Evolutionary conservation across 1,284 basidiomycete genomes (phyloP).

Genomic region (Fomitopsis palustris): DNA sequence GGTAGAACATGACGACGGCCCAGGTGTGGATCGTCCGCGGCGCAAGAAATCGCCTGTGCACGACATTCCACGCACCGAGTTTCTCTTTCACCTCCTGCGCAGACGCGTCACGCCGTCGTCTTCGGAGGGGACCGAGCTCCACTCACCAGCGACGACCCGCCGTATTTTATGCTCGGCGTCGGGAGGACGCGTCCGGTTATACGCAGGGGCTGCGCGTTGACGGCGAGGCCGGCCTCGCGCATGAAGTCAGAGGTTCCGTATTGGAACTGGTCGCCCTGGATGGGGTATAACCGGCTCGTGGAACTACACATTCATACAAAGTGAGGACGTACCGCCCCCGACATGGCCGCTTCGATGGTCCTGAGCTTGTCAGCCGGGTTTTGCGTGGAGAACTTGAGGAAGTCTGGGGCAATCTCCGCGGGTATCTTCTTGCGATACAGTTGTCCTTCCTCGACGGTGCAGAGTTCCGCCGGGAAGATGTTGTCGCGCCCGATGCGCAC

Average conservation of each 20-base stretch:
- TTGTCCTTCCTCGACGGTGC: conserved; percentile 42
- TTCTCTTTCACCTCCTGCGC: neutral
- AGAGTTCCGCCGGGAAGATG: conserved; percentile 48
- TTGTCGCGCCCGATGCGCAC: conserved; percentile 29
- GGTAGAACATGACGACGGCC: conserved; percentile 31
- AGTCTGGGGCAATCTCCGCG: conserved; percentile 32
- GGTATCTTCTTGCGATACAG: conserved; percentile 44
- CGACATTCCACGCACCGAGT: conserved; percentile 33
- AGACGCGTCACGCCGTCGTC: conserved; percentile 10
- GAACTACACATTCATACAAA: neutral
- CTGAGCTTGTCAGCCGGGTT: conserved; percentile 34
- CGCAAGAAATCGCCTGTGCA: conserved; percentile 20
- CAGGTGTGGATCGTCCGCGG: conserved; percentile 12
- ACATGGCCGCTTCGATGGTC: conserved; percentile 32
- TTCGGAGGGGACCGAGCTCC: neutral
- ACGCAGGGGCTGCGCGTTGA: conserved; percentile 22
- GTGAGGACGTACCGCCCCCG: conserved; percentile 17
- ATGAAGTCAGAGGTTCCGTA: conserved; percentile 34
- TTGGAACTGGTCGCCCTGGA: conserved; percentile 21
- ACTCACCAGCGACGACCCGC: conserved; percentile 12
- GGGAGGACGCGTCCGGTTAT: conserved; percentile 25
- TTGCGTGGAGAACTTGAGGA: conserved; percentile 42
- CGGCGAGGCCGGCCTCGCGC: conserved; percentile 27
- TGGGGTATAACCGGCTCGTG: neutral
- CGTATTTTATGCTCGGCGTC: conserved; percentile 29